Conservation (phyloP, 2,329 filamentous ascomycete genomes). For the Microascus cirrosus region DNA sequence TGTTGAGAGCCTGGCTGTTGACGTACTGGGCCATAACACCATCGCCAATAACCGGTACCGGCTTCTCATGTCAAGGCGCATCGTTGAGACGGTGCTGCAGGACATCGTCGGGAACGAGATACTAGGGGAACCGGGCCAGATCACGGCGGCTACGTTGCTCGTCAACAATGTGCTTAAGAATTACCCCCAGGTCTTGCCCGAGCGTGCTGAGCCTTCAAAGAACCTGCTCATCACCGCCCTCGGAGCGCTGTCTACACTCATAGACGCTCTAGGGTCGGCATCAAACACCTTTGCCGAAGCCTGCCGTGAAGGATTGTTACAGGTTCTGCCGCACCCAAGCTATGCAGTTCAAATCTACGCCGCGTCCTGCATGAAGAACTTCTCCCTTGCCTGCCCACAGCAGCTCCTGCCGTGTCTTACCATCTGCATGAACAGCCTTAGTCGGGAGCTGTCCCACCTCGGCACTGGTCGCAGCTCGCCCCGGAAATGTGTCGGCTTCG, state of each 20-base stretch:
- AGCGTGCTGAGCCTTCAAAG: conserved; percentile 81
- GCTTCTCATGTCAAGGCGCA: conserved; percentile 72
- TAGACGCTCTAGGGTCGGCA: conserved; percentile 72
- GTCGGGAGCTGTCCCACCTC: conserved; percentile 71
- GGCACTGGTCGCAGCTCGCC: conserved; percentile 66
- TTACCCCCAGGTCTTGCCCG: conserved; percentile 80
- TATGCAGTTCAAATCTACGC: conserved; percentile 92
- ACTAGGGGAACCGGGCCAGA: conserved; percentile 79
- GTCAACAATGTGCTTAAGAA: conserved; percentile 88
- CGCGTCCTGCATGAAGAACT: conserved; percentile 73
- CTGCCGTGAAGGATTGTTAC: conserved; percentile 77
- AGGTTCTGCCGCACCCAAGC: conserved; percentile 87
- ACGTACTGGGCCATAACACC: conserved; percentile 65
- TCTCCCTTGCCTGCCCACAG: conserved; percentile 83
- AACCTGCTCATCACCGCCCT: conserved; percentile 70
- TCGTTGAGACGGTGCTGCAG: conserved; percentile 73
- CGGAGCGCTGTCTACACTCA: conserved; percentile 67
- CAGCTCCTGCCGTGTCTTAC: conserved; percentile 85
- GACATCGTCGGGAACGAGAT: conserved; percentile 72
- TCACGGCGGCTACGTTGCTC: conserved; percentile 68
- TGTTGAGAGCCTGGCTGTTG: conserved; percentile 66
- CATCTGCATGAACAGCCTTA: conserved; percentile 92
- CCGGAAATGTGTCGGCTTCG: conserved; percentile 77
- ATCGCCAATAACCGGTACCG: conserved; percentile 81
- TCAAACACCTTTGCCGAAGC: conserved; percentile 67